These are phyloP conservation scores for Peronospora tabacina DNA, from an alignment of 352 stramenopile genomes.

Conservation along the genomic window DNA sequence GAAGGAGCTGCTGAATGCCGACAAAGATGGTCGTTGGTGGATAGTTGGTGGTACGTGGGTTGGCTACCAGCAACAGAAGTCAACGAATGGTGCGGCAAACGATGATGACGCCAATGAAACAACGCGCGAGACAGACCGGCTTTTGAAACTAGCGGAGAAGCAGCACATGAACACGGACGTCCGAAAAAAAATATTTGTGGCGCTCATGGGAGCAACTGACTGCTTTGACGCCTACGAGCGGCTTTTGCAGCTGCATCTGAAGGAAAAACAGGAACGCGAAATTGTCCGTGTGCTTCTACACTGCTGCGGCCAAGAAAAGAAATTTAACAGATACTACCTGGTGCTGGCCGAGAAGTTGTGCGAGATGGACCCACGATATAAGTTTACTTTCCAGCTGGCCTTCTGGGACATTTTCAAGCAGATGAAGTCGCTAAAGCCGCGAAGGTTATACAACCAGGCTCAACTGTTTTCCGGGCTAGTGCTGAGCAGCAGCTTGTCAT, in stretches of 20 bases:
- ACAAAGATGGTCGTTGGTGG: conserved; percentile 93
- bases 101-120: conserved; percentile 12
- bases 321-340: conserved; percentile 95
- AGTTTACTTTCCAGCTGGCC: conserved; percentile 93
- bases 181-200: conserved; percentile 93
- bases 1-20: conserved; percentile 64
- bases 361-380: conserved; percentile 91
- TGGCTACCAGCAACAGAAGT: conserved; percentile 42
- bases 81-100: conserved; percentile 28
- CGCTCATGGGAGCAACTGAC: conserved; percentile 93
- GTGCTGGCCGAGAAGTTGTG: conserved; percentile 90
- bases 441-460: conserved; percentile 88
- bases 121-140: conserved; percentile 42
- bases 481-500: conserved; percentile 47
- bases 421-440: conserved; percentile 62
- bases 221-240: conserved; percentile 95
- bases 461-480: conserved; percentile 80
- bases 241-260: conserved; percentile 84
- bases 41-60: conserved; percentile 93
- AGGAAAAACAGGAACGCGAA: conserved; percentile 90
- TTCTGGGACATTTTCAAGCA: conserved; percentile 98
- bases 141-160: conserved; percentile 90
- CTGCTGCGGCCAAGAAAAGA: conserved; percentile 78
- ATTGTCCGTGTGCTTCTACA: conserved; percentile 93
- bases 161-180: conserved; percentile 97